Evolutionary conservation across 441 rosid species (phyloP).

Genomic region (Pelargonium cotyledonis): DNA sequence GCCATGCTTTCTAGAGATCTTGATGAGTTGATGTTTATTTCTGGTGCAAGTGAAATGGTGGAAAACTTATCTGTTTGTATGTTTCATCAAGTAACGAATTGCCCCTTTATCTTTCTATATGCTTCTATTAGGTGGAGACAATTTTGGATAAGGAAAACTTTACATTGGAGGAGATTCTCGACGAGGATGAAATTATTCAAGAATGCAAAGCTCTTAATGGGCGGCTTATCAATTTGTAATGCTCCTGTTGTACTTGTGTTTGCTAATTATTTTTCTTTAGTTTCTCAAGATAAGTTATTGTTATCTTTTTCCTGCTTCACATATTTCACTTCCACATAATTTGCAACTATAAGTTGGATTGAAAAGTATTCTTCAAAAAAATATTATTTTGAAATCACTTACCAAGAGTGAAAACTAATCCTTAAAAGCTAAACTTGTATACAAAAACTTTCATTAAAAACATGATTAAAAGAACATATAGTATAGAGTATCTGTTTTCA

Average conservation of each 20-base stretch:
- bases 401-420: background rate
- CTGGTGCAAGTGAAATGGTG: background rate
- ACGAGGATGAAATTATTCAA: slow-evolving; percentile 95
- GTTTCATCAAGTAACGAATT: background rate
- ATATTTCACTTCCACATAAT: background rate
- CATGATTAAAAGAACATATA: background rate
- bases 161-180: slow-evolving; percentile 88
- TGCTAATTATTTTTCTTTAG: background rate
- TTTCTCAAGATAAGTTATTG: background rate
- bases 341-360: background rate
- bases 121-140: slow-evolving; percentile 61
- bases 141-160: slow-evolving; percentile 81
- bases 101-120: background rate
- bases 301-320: background rate
- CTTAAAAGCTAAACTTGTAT: background rate
- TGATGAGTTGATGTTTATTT: background rate
- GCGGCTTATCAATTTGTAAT: slow-evolving; percentile 84
- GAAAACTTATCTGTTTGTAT: background rate
- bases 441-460: background rate
- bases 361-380: background rate
- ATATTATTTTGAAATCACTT: background rate
- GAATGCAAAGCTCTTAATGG: slow-evolving; percentile 93
- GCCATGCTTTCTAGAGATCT: background rate
- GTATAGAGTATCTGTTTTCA: background rate
- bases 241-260: slow-evolving; percentile 11